phyloP scores from a whole-genome alignment of 1,284 basidiomycete genomes.

The Ustilago vetiveriae region DNA sequence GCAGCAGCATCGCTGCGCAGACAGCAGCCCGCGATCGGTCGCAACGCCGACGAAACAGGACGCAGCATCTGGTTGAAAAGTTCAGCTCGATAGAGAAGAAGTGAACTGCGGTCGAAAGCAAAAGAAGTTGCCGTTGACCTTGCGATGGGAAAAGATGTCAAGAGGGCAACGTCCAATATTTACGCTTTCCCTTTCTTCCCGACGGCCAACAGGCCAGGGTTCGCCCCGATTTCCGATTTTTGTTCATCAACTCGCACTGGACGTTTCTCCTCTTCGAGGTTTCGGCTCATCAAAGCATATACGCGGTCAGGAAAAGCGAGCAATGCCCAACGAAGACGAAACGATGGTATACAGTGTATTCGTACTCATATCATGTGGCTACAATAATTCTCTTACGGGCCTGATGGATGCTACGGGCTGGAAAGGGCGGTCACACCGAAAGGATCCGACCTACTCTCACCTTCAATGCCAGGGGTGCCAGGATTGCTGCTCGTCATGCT shows the following conservation, averaged over 20 bases:
- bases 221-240: conserved; percentile 14
- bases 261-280: no score
- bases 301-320: no score
- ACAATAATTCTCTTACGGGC: no score
- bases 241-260: background rate
- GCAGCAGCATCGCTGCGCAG: background rate
- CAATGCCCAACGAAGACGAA: no score
- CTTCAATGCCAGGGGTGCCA: background rate
- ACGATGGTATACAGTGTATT: no score
- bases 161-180: no score
- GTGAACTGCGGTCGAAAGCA: no score
- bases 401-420: background rate
- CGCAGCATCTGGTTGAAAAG: conserved; percentile 3
- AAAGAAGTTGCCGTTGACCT: no score
- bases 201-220: background rate
- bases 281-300: no score
- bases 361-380: no score
- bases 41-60: background rate
- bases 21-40: background rate
- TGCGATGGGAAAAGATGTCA: no score
- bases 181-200: conserved; percentile 18
- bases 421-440: conserved; percentile 1
- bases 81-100: no score
- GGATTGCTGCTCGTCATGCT: conserved; percentile 15
- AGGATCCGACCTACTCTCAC: background rate